phyloP scores from a whole-genome alignment of 108 stramenopile genomes.

The Cylindrotheca fusiformis region DNA sequence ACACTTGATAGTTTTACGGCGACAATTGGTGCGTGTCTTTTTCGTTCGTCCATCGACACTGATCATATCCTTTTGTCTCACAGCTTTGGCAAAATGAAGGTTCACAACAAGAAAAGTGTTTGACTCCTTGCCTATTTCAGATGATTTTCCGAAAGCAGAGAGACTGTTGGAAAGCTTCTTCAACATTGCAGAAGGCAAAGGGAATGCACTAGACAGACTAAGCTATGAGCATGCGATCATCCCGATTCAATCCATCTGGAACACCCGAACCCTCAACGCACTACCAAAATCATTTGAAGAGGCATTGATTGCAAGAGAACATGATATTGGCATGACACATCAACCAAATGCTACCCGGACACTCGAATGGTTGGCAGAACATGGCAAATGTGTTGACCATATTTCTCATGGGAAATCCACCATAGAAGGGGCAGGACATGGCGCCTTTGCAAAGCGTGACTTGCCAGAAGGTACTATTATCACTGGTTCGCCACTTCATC shows the following conservation, averaged over 20 bases:
- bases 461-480: conserved; percentile 44
- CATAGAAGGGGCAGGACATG: conserved; percentile 55
- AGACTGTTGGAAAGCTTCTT: conserved; percentile 3
- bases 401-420: conserved; percentile 38
- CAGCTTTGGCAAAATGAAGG: not conserved
- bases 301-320: not conserved
- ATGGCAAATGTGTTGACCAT: conserved; percentile 51
- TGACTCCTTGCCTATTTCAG: not conserved
- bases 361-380: conserved; percentile 42
- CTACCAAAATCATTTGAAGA: conserved; percentile 3
- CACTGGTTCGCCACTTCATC: conserved; percentile 54
- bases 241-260: not conserved
- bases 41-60: not conserved
- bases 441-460: conserved; percentile 62
- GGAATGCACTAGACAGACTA: not conserved
- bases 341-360: conserved; percentile 29
- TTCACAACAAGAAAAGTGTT: conserved; percentile 13
- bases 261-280: not conserved
- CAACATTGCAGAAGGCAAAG: not conserved
- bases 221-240: not conserved
- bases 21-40: not conserved
- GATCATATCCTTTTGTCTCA: not conserved
- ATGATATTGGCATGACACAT: conserved; percentile 1
- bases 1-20: not conserved
- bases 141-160: conserved; percentile 6